These are phyloP conservation scores for Trametes versicolor DNA, from an alignment of 1,284 basidiomycete species.

Conservation along the genomic window DNA sequence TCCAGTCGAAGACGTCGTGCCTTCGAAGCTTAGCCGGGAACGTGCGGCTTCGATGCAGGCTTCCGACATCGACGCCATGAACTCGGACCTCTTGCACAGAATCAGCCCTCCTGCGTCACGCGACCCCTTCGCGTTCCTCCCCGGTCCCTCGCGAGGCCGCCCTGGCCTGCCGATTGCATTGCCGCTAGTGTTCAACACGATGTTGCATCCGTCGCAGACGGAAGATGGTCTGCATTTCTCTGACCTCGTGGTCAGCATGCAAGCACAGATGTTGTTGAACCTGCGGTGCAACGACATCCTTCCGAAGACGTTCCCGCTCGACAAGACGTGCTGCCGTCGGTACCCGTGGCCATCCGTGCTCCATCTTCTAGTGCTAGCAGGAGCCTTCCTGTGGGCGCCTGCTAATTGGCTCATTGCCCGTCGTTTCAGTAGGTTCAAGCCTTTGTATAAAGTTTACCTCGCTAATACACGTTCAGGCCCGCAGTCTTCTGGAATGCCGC, in stretches of 20 bases:
- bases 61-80: slow-evolving; percentile 89
- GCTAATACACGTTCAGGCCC: slow-evolving; percentile 36
- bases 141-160: slow-evolving; percentile 39
- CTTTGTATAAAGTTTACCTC: background rate
- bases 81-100: slow-evolving; percentile 81
- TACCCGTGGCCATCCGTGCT: slow-evolving; percentile 75
- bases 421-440: slow-evolving; percentile 45
- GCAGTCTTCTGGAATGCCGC: slow-evolving; percentile 45
- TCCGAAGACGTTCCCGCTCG: slow-evolving; percentile 74
- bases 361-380: slow-evolving; percentile 67
- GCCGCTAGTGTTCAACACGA: slow-evolving; percentile 81
- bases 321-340: slow-evolving; percentile 85
- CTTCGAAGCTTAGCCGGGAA: slow-evolving; percentile 68
- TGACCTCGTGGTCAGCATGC: slow-evolving; percentile 67
- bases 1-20: slow-evolving; percentile 75
- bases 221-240: slow-evolving; percentile 88
- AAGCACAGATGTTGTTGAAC: slow-evolving; percentile 85
- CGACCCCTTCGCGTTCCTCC: slow-evolving; percentile 45
- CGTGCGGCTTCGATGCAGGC: slow-evolving; percentile 75
- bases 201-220: slow-evolving; percentile 79
- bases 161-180: slow-evolving; percentile 58
- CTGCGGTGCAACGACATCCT: slow-evolving; percentile 82
- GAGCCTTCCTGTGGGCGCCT: slow-evolving; percentile 67
- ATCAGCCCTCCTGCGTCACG: slow-evolving; percentile 54
- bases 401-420: slow-evolving; percentile 50